Base-by-base conservation (phyloP, 306 rosid genomes). In the Canavalia ensiformis region DNA sequence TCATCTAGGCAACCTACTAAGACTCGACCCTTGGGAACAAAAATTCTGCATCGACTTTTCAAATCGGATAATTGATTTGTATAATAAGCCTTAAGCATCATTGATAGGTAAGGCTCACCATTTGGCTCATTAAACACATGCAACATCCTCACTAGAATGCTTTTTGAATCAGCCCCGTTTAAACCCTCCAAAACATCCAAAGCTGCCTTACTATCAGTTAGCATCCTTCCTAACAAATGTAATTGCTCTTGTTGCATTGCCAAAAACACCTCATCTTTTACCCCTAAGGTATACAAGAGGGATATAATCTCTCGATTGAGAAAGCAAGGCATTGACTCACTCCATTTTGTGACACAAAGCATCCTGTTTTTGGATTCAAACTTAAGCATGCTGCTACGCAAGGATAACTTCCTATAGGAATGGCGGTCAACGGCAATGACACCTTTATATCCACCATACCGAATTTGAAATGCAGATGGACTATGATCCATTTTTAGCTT, bases 401-500 rank as follows among this genome's bases (percentile, higher is more conserved):
- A 65, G 52, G 99, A 93, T 78, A 95, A 76, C 90, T 95, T 95
- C 84, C 90, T 82, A 75, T 57, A 90, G 78, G 97, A 92, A 57
- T 59, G 84, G 49, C 89, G 92, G 75, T 95, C 97, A 74, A 95
- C 94, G 54, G 93, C 91, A 33, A 93, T 90, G 67, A 95, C 97
- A 71, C 99, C 97, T 87, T 95, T 95, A 84, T 88, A 95, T 86
- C 99, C 99, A 74, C 99, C 99, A 75, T 81, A 95, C 69, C 97
- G 92, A 85, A 95, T 92, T 84, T 95, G 99, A 84, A 92, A 95
- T 60, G 99, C 97, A 4, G 99, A 95, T 78, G 99, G 97, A 64
- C 81, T 85, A 8, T 82, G 76, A 54, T 86, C 83, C 84, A 95
- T 79, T 66, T 92, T 93, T 75, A 94, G 85, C 86, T 89, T 91